Base-by-base conservation (phyloP, 805 yeast species). In the Suhomyces sp. region DNA sequence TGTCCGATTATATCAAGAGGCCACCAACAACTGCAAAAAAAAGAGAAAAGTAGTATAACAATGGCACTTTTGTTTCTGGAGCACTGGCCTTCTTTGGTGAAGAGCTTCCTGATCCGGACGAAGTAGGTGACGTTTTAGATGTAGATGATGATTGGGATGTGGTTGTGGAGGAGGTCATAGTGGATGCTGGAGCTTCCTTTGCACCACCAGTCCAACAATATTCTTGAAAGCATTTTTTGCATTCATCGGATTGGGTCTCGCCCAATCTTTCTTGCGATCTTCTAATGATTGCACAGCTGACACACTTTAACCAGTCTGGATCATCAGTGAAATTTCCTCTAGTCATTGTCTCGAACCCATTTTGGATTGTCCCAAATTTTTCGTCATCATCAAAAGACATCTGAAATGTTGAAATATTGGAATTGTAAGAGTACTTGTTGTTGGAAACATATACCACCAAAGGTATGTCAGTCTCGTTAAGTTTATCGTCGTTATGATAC, bases 401-500 rank as follows among this genome's bases (percentile, higher is more conserved):
- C 39, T 54, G 38, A 36, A 28, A 53, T 4, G 58, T 54, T 22
- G 57, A 50, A 4, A 43, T 42, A 35, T 54, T 54, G n/a, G 51
- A 31, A 16, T 40, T 42, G 40, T 41, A 51, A 28, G 46, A 47
- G 29, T 44, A 35, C 19, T 36, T 33, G 16, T 35, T 25, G 33
- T 50, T 48, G 16, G 51, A 45, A 15, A 50, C 35, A 31, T 40
- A 46, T 5, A 54, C 51, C 26, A 54, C 50, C 39, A 54, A 42
- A 5, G 58, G 58, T 6, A 60, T 38, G 25, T 58, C 65, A 3
- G 63, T 54, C 11, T 46, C 44, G 28, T 54, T 53, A 11, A 53
- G 35, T 21, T 46, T 38, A 14, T 32, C 28, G 23, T 50, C 46
- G 4, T 39, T 49, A 29, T 51, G 57, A 42, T 10, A 49, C 25